Base-by-base conservation (phyloP, 2,329 filamentous ascomycete species). In the Hawksworthiomyces lignivorus region DNA sequence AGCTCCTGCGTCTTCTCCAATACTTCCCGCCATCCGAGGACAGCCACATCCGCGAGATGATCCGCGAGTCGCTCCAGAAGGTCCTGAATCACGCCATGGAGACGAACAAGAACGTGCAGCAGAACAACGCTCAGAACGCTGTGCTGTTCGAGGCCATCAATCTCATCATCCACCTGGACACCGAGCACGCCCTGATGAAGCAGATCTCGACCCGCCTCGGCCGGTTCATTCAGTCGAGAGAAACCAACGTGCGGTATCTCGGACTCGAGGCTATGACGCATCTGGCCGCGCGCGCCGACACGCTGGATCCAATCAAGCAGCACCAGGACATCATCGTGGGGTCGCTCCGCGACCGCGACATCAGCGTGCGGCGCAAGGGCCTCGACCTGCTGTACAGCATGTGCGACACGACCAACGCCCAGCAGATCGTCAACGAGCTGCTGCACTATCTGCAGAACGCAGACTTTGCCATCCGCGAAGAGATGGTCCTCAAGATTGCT, bases 401-500 rank as follows among this genome's bases (percentile, higher is more conserved):
- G 92, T 98, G 94, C 62, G 92, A 98, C 63, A 78, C 85, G 26
- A 82, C 82, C n/a, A 98, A 98, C 62, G 88, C 92, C 7, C 84
- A 87, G 50, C 82, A 87, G 9, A 94, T 98, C 51, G 92, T 98
- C 29, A 84, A 85, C 46, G 92, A 98, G 65, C 79, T 98, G 38
- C 67, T 98, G 40, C 87, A 90, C 52, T 97, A 96, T 62, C 75
- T 98, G 8, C 90, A 96, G 57, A 95, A 87, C 43, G 92, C 92
- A 36, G 92, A 98, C 62, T 98, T 95, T 62, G 90, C 90, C 5
- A 96, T 98, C 54, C 80, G 94, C 49, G 94, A 98, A 66, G 92
- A 98, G 62, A 98, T 98, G 92, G 92, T 97, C 4, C 72, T 98
- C 49, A 98, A 98, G 67, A 95, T 98, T 63, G 92, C 92, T 39